Evolutionary conservation across 352 stramenopile species (phyloP).

Genomic region (Globisporangium megalacanthum): DNA sequence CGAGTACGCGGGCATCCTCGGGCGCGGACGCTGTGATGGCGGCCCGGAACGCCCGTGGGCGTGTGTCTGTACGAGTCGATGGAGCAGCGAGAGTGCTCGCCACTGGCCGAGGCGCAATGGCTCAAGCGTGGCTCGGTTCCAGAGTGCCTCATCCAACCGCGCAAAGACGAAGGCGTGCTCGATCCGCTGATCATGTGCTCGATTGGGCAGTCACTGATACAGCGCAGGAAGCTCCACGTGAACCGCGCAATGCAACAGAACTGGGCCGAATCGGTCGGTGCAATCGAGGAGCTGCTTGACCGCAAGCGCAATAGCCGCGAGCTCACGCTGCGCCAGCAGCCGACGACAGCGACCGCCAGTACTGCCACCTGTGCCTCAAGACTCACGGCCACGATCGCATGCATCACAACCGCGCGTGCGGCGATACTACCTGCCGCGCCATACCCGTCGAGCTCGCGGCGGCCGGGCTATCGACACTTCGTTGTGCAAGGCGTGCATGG

Average conservation of each 20-base stretch:
- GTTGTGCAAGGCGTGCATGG: conserved; percentile 78
- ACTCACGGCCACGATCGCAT: conserved; percentile 75
- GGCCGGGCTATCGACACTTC: no score
- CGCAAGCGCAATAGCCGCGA: conserved; percentile 67
- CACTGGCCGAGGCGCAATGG: conserved; percentile 64
- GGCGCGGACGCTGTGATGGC: conserved; percentile 49
- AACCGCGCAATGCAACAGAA: conserved; percentile 62
- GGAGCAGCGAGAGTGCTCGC: conserved; percentile 68
- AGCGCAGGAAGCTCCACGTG: conserved; percentile 40
- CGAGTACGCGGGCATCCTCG: conserved; percentile 68
- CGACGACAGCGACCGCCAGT: conserved; percentile 75
- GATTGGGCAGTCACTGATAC: conserved; percentile 66
- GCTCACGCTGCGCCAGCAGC: conserved; percentile 58
- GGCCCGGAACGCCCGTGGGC: conserved; percentile 34
- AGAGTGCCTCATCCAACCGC: conserved; percentile 69
- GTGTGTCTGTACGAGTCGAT: conserved; percentile 81
- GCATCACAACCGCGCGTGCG: conserved; percentile 81
- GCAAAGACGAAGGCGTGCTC: conserved; percentile 54
- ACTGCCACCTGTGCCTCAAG: conserved; percentile 79
- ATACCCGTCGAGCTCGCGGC: no score
- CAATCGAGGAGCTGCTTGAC: conserved; percentile 64
- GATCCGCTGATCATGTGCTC: conserved; percentile 76
- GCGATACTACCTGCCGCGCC: no score
- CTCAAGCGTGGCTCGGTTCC: conserved; percentile 68
- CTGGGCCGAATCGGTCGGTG: conserved; percentile 64